These are phyloP conservation scores for Rubia peregrina DNA, from an alignment of 305 asterid genomes.

Conservation along the genomic window DNA sequence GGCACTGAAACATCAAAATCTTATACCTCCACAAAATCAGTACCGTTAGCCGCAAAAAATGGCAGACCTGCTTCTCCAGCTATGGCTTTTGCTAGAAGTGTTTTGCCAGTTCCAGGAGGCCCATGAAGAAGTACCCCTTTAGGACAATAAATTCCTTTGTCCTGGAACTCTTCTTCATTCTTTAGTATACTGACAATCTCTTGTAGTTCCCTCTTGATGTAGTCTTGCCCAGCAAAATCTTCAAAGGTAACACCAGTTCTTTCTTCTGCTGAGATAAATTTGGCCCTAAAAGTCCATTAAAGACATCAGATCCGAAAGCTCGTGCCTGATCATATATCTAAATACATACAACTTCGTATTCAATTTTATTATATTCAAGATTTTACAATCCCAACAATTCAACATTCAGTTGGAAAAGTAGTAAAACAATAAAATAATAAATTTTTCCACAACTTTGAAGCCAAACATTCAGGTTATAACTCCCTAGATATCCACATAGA, in stretches of 20 bases:
- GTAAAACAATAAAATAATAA: not conserved
- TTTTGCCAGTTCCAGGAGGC: slow-evolving; percentile 99
- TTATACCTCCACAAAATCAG: slow-evolving; percentile 97
- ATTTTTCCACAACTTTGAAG: not conserved
- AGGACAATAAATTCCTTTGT: slow-evolving; percentile 95
- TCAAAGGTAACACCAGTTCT: slow-evolving; percentile 94
- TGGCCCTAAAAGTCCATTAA: slow-evolving; percentile 55
- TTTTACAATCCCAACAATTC: not conserved
- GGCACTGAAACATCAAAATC: slow-evolving; percentile 7
- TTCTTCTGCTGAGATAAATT: slow-evolving; percentile 95
- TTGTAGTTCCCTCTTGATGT: slow-evolving; percentile 93
- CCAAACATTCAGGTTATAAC: not conserved
- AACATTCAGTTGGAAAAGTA: not conserved
- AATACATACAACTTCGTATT: not conserved
- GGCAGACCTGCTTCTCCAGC: slow-evolving; percentile 99
- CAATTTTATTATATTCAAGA: not conserved
- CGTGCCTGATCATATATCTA: not conserved
- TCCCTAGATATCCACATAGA: not conserved
- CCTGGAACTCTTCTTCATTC: slow-evolving; percentile 88
- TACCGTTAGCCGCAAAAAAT: slow-evolving; percentile 94
- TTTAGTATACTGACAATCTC: slow-evolving; percentile 88
- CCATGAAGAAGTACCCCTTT: slow-evolving; percentile 99
- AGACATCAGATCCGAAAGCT: slow-evolving; percentile 11
- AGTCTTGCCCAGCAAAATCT: slow-evolving; percentile 99
- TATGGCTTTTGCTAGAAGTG: slow-evolving; percentile 97